These are phyloP conservation scores for Globisporangium sylvaticum DNA, from an alignment of 352 stramenopile genomes.

Conservation along the genomic window DNA sequence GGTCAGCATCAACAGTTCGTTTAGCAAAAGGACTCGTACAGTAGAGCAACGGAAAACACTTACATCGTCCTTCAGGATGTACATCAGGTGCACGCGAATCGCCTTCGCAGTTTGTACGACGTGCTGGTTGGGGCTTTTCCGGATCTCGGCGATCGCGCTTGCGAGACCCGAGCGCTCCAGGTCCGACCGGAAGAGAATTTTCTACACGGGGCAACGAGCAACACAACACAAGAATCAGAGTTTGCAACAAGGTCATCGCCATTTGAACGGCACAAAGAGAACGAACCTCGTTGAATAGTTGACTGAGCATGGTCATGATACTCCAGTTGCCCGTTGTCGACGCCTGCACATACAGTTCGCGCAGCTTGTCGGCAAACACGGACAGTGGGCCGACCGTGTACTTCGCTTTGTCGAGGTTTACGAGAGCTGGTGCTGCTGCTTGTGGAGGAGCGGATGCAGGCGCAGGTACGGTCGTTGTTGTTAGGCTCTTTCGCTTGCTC, in stretches of 20 bases:
- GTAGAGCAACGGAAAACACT: not conserved
- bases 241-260: too few species aligned
- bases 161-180: conserved; percentile 15
- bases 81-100: conserved; percentile 19
- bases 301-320: conserved; percentile 14
- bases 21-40: not conserved
- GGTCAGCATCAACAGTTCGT: not conserved
- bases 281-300: conserved; percentile 17
- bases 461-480: not conserved
- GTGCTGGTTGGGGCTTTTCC: conserved; percentile 17
- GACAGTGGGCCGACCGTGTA: conserved; percentile 7
- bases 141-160: conserved; percentile 13
- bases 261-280: too few species aligned
- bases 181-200: conserved; percentile 12
- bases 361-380: conserved; percentile 11
- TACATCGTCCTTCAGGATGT: conserved; percentile 14
- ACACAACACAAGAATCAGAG: too few species aligned
- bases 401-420: not conserved
- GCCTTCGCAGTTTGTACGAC: conserved; percentile 19
- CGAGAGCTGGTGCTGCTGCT: not conserved
- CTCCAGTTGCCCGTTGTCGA: conserved; percentile 9
- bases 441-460: not conserved
- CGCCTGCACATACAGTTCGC: conserved; percentile 2
- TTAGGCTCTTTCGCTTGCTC: not conserved
- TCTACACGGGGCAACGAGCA: not conserved